Evolutionary conservation across 352 stramenopile species (phyloP).

Genomic region (Pythium plurisporium): DNA sequence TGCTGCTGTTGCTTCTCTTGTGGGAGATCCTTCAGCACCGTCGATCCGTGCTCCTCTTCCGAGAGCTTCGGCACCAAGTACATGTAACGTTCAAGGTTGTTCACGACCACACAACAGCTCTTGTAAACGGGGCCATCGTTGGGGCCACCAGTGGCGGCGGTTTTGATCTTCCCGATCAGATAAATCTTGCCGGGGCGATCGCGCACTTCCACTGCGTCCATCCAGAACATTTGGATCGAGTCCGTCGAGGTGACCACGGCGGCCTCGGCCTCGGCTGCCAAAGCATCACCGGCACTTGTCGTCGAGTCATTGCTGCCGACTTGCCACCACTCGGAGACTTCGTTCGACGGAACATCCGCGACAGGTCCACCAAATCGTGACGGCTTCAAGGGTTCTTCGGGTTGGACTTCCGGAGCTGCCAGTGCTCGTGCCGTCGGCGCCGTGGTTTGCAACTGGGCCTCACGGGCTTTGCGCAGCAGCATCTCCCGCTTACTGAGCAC

Average conservation of each 20-base stretch:
- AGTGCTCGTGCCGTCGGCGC: slow-evolving; percentile 55
- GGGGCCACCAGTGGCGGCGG: slow-evolving; percentile 25
- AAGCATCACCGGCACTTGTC: slow-evolving; percentile 3
- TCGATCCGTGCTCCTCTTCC: slow-evolving; percentile 24
- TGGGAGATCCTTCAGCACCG: slow-evolving; percentile 88
- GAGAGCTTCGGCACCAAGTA: slow-evolving; percentile 81
- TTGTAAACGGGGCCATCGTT: slow-evolving; percentile 66
- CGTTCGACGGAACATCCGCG: slow-evolving; percentile 72
- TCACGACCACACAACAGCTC: slow-evolving; percentile 95
- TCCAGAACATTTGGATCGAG: slow-evolving; percentile 95
- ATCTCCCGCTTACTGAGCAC: slow-evolving; percentile 71
- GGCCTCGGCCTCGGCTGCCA: background rate
- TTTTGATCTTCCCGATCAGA: slow-evolving; percentile 96
- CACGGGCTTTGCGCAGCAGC: slow-evolving; percentile 63
- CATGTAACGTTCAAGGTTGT: slow-evolving; percentile 94
- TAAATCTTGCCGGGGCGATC: slow-evolving; percentile 93
- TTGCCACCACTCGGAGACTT: slow-evolving; percentile 84
- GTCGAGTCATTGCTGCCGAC: slow-evolving; percentile 28
- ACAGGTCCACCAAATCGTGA: slow-evolving; percentile 15
- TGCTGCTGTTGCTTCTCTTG: slow-evolving; percentile 84
- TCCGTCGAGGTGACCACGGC: slow-evolving; percentile 34
- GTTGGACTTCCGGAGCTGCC: slow-evolving; percentile 28
- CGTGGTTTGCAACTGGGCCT: slow-evolving; percentile 52
- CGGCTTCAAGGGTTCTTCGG: slow-evolving; percentile 16
- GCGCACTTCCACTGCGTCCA: slow-evolving; percentile 95